Evolutionary conservation across 371 early-diverging fungal species (phyloP).

Genomic region (Apophysomyces ossiformis): DNA sequence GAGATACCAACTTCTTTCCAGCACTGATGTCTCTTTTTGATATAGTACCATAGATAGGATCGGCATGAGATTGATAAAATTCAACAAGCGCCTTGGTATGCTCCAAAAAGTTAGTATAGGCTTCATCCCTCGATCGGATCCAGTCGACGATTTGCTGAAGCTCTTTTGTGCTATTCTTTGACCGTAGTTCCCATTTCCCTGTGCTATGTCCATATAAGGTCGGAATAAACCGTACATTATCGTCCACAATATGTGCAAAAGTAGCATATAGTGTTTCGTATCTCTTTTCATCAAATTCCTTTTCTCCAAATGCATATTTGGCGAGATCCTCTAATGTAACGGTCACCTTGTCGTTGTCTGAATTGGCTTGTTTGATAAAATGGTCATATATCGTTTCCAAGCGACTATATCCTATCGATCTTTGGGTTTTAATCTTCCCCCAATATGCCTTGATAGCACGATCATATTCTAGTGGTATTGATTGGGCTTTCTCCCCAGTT

Average conservation of each 20-base stretch:
- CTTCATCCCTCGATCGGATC: slow-evolving; percentile 50
- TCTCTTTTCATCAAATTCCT: slow-evolving; percentile 10
- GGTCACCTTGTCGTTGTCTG: slow-evolving; percentile 18
- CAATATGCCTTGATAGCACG: slow-evolving; percentile 37
- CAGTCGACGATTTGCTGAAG: slow-evolving; percentile 54
- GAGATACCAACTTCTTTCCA: slow-evolving; percentile 13
- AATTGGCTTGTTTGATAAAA: slow-evolving; percentile 17
- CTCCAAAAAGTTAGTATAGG: slow-evolving; percentile 49
- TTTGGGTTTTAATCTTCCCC: slow-evolving; percentile 24
- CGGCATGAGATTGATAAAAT: slow-evolving; percentile 42
- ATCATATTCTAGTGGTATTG: slow-evolving; percentile 25
- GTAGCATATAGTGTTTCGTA: slow-evolving; percentile 50
- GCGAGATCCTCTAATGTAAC: slow-evolving; percentile 45
- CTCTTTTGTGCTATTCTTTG: slow-evolving; percentile 43
- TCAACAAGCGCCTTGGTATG: slow-evolving; percentile 50
- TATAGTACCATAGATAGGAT: slow-evolving; percentile 31
- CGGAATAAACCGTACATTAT: slow-evolving; percentile 56
- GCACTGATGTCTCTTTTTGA: slow-evolving; percentile 18
- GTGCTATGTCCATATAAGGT: slow-evolving; percentile 44
- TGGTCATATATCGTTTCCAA: slow-evolving; percentile 32
- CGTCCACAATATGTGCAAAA: slow-evolving; percentile 58
- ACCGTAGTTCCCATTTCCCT: slow-evolving; percentile 57
- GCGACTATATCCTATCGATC: slow-evolving; percentile 30
- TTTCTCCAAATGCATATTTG: slow-evolving; percentile 36
- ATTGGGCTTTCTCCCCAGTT: slow-evolving; percentile 1